phyloP scores from a whole-genome alignment of 768 basidiomycete genomes.

The Russula olivacea region DNA sequence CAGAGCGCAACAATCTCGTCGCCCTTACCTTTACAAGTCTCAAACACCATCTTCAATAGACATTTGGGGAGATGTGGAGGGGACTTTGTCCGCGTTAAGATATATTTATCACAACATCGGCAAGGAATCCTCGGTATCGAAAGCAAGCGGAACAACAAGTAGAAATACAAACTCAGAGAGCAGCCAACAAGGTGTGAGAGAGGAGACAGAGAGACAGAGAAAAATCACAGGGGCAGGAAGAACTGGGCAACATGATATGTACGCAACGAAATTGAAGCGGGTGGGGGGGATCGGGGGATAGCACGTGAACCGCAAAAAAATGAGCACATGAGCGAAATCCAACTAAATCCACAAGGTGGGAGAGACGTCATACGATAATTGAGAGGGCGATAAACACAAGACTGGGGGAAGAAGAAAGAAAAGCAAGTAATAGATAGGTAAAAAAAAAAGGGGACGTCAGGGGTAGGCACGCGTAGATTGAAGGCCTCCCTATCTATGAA shows the following conservation, averaged over 20 bases:
- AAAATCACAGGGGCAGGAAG: constrained; percentile 11
- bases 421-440: constrained; percentile 22
- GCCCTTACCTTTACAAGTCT: no score
- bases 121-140: constrained; percentile 23
- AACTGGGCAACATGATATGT: constrained; percentile 14
- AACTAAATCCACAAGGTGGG: constrained; percentile 22
- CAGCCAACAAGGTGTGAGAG: constrained; percentile 11
- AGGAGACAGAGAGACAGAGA: background rate
- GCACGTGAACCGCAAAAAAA: constrained; percentile 17
- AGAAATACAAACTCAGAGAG: constrained; percentile 24
- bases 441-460: constrained; percentile 21
- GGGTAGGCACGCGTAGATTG: constrained; percentile 22
- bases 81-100: constrained; percentile 18
- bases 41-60: background rate
- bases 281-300: constrained; percentile 22
- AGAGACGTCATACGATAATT: constrained; percentile 20
- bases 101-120: constrained; percentile 21
- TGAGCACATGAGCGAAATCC: constrained; percentile 24
- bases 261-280: constrained; percentile 21
- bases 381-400: constrained; percentile 23
- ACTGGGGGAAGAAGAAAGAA: constrained; percentile 2
- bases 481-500: constrained; percentile 37
- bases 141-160: constrained; percentile 25
- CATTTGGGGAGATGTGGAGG: background rate
- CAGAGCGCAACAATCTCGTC: background rate